phyloP scores from a whole-genome alignment of 106 monocot genomes.

The Dendrobium catenatum region DNA sequence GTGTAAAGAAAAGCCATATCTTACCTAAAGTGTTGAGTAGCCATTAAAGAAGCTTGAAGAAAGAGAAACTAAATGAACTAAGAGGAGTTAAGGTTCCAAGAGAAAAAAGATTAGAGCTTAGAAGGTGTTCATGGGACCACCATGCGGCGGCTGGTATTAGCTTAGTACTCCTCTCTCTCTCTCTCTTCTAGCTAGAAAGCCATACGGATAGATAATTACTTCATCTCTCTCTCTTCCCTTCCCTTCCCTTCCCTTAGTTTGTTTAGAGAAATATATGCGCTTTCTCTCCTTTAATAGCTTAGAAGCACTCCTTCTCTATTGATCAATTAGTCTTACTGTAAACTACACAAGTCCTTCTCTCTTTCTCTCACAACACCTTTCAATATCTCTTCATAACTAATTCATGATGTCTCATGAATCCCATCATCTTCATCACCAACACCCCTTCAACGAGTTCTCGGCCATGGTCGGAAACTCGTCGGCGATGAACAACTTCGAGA shows the following conservation, averaged over 20 bases:
- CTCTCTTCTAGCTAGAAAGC: background rate
- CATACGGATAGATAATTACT: too few species aligned
- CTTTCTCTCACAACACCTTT: background rate
- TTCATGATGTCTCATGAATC: constrained; percentile 10
- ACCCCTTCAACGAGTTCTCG: constrained; percentile 18
- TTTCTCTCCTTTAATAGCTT: too few species aligned
- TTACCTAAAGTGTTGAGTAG: background rate
- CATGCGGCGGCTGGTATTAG: constrained; percentile 6
- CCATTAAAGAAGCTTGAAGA: constrained; percentile 4
- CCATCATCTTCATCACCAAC: background rate
- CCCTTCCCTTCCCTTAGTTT: background rate
- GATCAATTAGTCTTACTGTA: too few species aligned
- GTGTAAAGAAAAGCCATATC: constrained; percentile 1
- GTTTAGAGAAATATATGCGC: background rate
- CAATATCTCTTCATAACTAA: background rate
- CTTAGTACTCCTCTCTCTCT: background rate
- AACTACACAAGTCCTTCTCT: too few species aligned
- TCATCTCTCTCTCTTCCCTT: background rate
- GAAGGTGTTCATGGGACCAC: constrained; percentile 2
- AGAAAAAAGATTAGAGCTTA: background rate
- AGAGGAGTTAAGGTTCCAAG: background rate
- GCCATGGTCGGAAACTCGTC: constrained; percentile 7
- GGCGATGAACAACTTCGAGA: constrained; percentile 20
- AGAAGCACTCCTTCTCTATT: background rate
- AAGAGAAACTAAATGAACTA: background rate